Evolutionary conservation across 371 early-diverging fungal species (phyloP), one percentile per base, ranked within the genome.

Genomic region (Hamiltosporidium tvaerminnensis): DNA sequence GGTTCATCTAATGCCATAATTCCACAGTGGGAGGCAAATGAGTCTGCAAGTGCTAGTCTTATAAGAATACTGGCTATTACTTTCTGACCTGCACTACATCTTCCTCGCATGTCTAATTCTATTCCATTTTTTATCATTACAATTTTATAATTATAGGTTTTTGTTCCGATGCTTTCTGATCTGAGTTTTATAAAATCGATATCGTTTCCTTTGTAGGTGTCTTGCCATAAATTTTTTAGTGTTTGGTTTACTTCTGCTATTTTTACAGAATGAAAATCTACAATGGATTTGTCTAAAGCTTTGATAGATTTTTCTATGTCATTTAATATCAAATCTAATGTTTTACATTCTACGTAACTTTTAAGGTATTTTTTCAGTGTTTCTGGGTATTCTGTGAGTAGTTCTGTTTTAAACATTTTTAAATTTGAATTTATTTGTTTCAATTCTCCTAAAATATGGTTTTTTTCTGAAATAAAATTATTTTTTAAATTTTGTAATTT

Each of bases 51-150:
- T 4, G 98, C 96, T 44, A 99, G 79, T 16, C 98, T 84, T 59
- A 99, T 88, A 57, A 99, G 88, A 60, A 97, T 83, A 2, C 90
- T 89, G 0, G 93, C 85, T 44, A 99, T 78, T 38, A 96, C 92
- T 71, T 92, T 94, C 75, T 99, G 98, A 0, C 99, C 99, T 0
- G 98, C 96, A 80, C 89, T 88, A 72, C 92, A 93, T 55, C 97
- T 81, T 1, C 92, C 92, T 47, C 96, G 83, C 96, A 97, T 95
- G 58, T 96, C 94, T 30, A 96, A 68, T 49, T 88, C 89, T 23
- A 16, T 52, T 23, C 16, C 16, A 39, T 57, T 57, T 30, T 57
- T 57, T n/a, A 39, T 23, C 44, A 57, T 54, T 1, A 71, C 61
- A 10, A 79, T 32, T 53, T 59, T 68, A 59, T 77, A 79, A 58